These are phyloP conservation scores for Microstegium vimineum DNA, from an alignment of 176 grass and related monocot species.

Conservation along the genomic window DNA sequence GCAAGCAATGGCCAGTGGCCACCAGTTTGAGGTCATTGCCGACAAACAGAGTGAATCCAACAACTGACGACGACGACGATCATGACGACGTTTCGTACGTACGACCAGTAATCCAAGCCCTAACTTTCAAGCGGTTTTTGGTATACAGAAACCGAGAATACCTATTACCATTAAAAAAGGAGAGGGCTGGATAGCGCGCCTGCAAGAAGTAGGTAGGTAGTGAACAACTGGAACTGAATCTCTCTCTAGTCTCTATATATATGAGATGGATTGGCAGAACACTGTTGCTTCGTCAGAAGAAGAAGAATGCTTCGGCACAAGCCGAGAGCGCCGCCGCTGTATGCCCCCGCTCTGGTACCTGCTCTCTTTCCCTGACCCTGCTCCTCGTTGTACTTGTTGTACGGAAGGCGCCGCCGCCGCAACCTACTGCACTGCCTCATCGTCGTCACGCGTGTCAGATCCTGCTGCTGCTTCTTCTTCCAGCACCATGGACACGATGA, in stretches of 20 bases:
- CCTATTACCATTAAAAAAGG: too few relatives aligned
- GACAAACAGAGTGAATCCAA: background rate
- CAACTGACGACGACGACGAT: background rate
- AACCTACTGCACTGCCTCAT: background rate
- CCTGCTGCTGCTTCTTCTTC: background rate
- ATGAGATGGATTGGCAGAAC: background rate
- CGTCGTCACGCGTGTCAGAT: too few relatives aligned
- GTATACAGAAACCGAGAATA: too few relatives aligned
- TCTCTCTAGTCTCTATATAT: background rate
- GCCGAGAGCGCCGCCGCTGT: background rate
- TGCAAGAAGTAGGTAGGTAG: too few relatives aligned
- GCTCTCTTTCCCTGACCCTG: background rate
- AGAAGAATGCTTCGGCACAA: too few relatives aligned
- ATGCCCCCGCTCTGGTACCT: background rate
- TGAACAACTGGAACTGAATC: background rate
- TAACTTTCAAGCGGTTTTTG: background rate
- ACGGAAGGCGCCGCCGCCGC: background rate
- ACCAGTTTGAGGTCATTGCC: background rate
- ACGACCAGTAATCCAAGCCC: background rate
- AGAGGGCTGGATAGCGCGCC: background rate
- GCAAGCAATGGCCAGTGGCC: background rate
- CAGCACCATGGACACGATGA: background rate
- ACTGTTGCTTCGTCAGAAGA: background rate
- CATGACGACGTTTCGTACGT: too few relatives aligned
- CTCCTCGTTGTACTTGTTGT: background rate